Evolutionary conservation across 495 filamentous ascomycete species (phyloP).

Genomic region (Penicillium paxilli): DNA sequence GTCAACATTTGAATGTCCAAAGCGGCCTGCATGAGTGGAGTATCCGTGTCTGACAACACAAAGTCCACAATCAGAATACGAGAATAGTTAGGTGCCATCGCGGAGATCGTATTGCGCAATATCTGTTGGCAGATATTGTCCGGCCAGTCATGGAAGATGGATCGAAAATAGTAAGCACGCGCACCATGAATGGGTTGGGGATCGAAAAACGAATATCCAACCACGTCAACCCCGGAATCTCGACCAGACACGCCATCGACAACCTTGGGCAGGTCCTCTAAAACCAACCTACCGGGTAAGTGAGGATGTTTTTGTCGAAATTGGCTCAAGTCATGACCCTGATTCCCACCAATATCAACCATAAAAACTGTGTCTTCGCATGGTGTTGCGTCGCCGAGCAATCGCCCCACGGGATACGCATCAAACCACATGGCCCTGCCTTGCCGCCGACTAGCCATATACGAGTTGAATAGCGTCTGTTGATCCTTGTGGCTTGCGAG

Average conservation of each 20-base stretch:
- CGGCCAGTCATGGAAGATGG: constrained; percentile 49
- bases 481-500: constrained; percentile 28
- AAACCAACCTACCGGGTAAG: constrained; percentile 22
- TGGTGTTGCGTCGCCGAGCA: constrained; percentile 18
- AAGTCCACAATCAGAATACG: constrained; percentile 40
- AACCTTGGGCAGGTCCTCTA: constrained; percentile 39
- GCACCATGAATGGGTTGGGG: constrained; percentile 38
- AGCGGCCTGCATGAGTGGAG: constrained; percentile 33
- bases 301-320: constrained; percentile 24
- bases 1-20: constrained; percentile 50
- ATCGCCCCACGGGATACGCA: constrained; percentile 31
- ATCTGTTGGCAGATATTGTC: constrained; percentile 40
- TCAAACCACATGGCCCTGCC: constrained; percentile 40
- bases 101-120: constrained; percentile 34
- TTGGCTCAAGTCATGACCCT: constrained; percentile 37
- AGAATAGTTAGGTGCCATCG: constrained; percentile 37
- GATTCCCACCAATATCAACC: constrained; percentile 44
- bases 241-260: constrained; percentile 10
- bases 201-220: constrained; percentile 37
- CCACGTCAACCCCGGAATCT: constrained; percentile 25
- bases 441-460: constrained; percentile 39
- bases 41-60: constrained; percentile 36
- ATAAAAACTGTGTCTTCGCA: constrained; percentile 33
- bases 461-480: constrained; percentile 39
- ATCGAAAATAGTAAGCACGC: constrained; percentile 41